phyloP scores from a whole-genome alignment of 176 grass and related monocot species.

The maize (Zea mays) region Zm-B73-REFERENCE-NAM-5.0 NC_050097.1:37341501-37342000 shows the following conservation, averaged over 20 bases:
- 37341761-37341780: neutral
- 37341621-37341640: neutral
- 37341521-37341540: no score
- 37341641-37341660: constrained; percentile 12
- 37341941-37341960: no score
- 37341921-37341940: neutral
- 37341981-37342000: no score
- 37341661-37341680: neutral
- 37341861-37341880: neutral
- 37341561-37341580: neutral
- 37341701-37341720: neutral
- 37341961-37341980: no score
- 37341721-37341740: neutral
- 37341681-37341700: neutral
- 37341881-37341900: no score
- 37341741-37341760: neutral
- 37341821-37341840: neutral
- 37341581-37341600: neutral
- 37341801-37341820: neutral
- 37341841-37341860: neutral
- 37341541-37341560: no score
- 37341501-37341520: neutral
- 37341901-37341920: no score
- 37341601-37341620: neutral
- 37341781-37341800: neutral